These are phyloP conservation scores for Lactuca sativa DNA, from an alignment of 129 eudicot genomes.

Conservation along the genomic window DNA sequence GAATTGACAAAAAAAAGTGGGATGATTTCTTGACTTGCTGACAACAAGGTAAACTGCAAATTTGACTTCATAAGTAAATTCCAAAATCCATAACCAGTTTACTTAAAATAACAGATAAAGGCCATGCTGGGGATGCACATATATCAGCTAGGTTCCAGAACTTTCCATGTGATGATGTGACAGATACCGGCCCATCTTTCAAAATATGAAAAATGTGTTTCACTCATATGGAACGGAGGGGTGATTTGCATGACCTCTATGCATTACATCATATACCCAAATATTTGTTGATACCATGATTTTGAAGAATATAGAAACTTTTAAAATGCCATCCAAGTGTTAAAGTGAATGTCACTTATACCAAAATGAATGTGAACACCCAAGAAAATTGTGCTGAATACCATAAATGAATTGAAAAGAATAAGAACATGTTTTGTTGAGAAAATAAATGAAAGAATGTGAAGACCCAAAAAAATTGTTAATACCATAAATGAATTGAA, in stretches of 20 bases:
- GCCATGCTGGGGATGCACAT: not conserved
- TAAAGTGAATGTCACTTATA: too few relatives aligned
- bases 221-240: not conserved
- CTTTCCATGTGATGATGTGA: not conserved
- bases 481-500: too few relatives aligned
- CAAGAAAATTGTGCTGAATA: too few relatives aligned
- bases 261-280: not conserved
- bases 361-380: too few relatives aligned
- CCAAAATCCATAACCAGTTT: not conserved
- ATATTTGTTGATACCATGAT: not conserved
- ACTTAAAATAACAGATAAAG: not conserved
- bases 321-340: too few relatives aligned
- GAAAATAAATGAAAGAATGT: too few relatives aligned
- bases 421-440: too few relatives aligned
- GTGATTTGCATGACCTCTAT: not conserved
- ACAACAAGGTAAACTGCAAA: slow-evolving; percentile 13
- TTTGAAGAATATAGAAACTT: not conserved
- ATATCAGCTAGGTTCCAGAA: not conserved
- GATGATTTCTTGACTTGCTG: slow-evolving; percentile 23
- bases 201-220: not conserved
- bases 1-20: slow-evolving; percentile 21
- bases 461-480: too few relatives aligned
- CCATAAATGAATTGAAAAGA: too few relatives aligned
- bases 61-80: slow-evolving; percentile 11
- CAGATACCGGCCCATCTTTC: not conserved